Evolutionary conservation across 2,329 filamentous ascomycete species (phyloP), one percentile per base, ranked within the genome.

Genomic region (Aspergillus brasiliensis): DNA sequence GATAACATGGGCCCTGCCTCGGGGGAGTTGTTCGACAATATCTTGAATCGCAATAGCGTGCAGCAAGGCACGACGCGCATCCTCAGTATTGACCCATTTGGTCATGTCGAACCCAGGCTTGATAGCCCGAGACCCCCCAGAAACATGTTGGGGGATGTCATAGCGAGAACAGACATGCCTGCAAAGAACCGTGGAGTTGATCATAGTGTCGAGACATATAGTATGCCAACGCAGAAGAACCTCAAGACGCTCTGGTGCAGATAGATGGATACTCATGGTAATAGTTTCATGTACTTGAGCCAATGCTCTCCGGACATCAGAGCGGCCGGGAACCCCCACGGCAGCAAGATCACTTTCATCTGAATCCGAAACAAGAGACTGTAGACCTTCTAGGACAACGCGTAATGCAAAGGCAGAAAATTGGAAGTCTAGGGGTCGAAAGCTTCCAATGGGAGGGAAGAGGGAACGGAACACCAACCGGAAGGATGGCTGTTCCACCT

Each of bases 21-120:
- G 68, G 2, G 79, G 79, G 7, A 81, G 63, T 59, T 80, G 75
- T 57, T 81, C 78, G 10, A 81, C 68, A 11, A 81, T 80, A 38
- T 80, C 77, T 60, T 81, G 79, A 17, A 81, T 81, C 0, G 78
- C 77, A 38, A 78, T 73, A 2, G 79, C 78, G 42, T 81, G 79
- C 8, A 81, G 63, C 4, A 81, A 65, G 3, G 78, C 75, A 31
- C 74, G 70, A 3, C 77, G 73, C 5, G 78, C 78, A 56, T 80
- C 73, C 38, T 75, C 70, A 0, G 73, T 77, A 6, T 67, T 69
- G 1, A 68, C 71, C 79, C 78, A 81, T 37, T 70, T 71, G 1
- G 71, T 59, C 17, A 80, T 62, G 60, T 81, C 77, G 7, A 79
- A 71, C 2, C 69, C 69, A 0, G 67, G 44, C 5, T 69, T 68